Conservation (phyloP, 1,284 basidiomycete species). For the Exsudoporus floridanus region DNA sequence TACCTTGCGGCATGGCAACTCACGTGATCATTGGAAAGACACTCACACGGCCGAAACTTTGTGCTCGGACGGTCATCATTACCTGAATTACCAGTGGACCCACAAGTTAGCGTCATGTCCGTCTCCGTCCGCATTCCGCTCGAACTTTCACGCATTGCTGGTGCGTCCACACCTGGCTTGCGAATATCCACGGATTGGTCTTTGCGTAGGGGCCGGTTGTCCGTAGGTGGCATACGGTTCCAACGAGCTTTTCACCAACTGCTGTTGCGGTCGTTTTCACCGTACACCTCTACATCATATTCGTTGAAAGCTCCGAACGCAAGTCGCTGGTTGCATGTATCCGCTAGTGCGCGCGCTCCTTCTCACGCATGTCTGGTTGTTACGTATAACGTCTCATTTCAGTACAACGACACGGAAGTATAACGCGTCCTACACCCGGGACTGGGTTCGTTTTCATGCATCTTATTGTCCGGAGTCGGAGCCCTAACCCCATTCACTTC, state of each 20-base stretch:
- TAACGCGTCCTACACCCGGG: constrained; percentile 51
- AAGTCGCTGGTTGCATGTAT: constrained; percentile 20
- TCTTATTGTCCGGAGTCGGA: background rate
- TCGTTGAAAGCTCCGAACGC: background rate
- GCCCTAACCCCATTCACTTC: background rate
- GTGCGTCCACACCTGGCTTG: constrained; percentile 2
- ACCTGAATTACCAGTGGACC: background rate
- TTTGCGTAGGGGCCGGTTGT: background rate
- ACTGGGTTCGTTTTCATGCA: constrained; percentile 56
- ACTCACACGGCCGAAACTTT: background rate
- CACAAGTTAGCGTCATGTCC: constrained; percentile 10
- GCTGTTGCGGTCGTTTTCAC: background rate
- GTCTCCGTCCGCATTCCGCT: constrained; percentile 1
- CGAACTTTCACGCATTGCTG: constrained; percentile 15
- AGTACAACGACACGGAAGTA: constrained; percentile 41
- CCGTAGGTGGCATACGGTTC: background rate
- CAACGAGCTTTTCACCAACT: constrained; percentile 14
- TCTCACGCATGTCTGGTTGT: background rate
- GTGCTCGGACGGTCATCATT: background rate
- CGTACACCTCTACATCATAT: background rate
- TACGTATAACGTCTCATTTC: background rate
- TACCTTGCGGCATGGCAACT: background rate
- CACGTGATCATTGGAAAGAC: background rate
- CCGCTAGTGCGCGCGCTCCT: constrained; percentile 11
- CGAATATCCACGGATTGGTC: constrained; percentile 4